Base-by-base conservation (phyloP, 441 rosid genomes). In the Raphanus hybrid region DNA sequence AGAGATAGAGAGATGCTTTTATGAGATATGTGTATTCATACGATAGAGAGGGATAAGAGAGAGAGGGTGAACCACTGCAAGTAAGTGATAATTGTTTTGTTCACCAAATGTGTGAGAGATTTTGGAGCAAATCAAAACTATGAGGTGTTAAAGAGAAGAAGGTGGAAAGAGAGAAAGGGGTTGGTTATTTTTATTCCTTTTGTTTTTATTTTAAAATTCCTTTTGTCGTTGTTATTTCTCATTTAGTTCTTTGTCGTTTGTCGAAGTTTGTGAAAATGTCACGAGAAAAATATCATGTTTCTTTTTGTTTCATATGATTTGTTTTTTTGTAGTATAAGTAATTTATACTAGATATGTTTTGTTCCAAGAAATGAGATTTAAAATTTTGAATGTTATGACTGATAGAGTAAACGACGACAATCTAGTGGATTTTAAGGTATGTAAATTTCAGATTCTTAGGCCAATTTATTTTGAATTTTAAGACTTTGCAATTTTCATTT, bases 11-110 rank as follows among this genome's bases (percentile, higher is more conserved):
- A n/a, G n/a, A 18, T 18, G 20, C 20, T 18, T 18, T 18, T 18
- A 18, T 18, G 20, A 18, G 20, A 18, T 75, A 18, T 75, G 71
- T 70, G 66, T 78, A 82, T 82, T 85, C 87, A 82, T 79, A 79
- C 60, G 39, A 64, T 76, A 35, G 43, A 66, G 48, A 60, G 50
- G 48, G 50, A 43, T 10, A 43, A 43, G 50, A 43, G 50, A 43
- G 12, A 41, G 48, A 62, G 63, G 89, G 89, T 87, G 87, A 86
- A 81, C 91, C 63, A 86, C 86, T 82, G 78, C 74, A 69, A 63
- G 82, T 67, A 70, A 39, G 70, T 67, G 78, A 83, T 69, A 75
- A 83, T 86, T 85, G 91, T 85, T 85, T 59, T 75, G 85, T 88
- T 89, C 80, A 87, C 83, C 92, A 79, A 85, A 90, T 62, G 78